Conservation (phyloP, 2,329 filamentous ascomycete genomes). For the Colletotrichum sojae region DNA sequence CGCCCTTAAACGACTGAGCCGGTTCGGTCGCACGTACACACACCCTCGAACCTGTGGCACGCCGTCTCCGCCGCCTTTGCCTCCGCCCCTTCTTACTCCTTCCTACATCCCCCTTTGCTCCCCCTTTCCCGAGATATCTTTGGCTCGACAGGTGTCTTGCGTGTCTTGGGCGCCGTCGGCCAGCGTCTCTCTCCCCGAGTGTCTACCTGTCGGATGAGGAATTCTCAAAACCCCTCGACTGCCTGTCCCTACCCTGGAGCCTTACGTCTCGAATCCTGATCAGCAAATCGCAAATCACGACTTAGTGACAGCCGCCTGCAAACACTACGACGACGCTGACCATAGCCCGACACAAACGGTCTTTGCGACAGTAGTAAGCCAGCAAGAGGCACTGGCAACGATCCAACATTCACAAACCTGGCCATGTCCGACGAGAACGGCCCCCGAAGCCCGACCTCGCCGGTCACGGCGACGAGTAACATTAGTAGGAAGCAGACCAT, state of each 20-base stretch:
- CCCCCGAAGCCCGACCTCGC: slow-evolving; percentile 35
- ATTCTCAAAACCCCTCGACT: slow-evolving; percentile 38
- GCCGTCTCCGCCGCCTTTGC: slow-evolving; percentile 19
- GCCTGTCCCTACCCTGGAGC: slow-evolving; percentile 35
- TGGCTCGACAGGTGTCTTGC: background rate
- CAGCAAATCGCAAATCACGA: background rate
- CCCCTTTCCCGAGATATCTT: slow-evolving; percentile 4
- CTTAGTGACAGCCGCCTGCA: background rate
- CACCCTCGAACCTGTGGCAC: slow-evolving; percentile 32
- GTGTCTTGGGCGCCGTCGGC: background rate
- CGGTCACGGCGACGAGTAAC: slow-evolving; percentile 33
- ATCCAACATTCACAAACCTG: background rate
- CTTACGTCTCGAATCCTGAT: slow-evolving; percentile 15
- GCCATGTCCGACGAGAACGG: slow-evolving; percentile 40
- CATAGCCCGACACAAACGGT: no score
- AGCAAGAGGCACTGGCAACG: background rate
- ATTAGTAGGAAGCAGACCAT: slow-evolving; percentile 39
- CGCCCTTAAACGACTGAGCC: slow-evolving; percentile 35
- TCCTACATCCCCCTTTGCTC: slow-evolving; percentile 15
- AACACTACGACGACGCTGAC: background rate
- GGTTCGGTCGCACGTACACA: slow-evolving; percentile 30
- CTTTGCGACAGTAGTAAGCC: background rate
- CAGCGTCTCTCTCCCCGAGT: background rate
- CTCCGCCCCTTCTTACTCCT: slow-evolving; percentile 9
- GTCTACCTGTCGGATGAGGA: slow-evolving; percentile 27